Evolutionary conservation across 176 grass and related monocot genomes (phyloP).

Genomic region (Paspalum notatum): DNA sequence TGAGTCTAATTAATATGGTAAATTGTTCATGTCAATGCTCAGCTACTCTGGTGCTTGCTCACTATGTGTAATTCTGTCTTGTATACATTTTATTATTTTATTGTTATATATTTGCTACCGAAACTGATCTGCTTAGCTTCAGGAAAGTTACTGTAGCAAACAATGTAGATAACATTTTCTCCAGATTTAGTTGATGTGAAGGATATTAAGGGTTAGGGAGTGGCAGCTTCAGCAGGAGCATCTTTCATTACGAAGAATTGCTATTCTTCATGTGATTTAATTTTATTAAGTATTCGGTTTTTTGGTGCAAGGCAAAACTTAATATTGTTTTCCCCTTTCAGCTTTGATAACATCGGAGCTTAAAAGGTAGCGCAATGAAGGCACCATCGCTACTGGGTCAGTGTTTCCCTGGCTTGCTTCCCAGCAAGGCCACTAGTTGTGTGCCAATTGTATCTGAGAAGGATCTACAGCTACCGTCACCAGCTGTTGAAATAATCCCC

Average conservation of each 20-base stretch:
- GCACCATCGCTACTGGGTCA: slow-evolving; percentile 69
- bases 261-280: background rate
- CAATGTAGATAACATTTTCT: background rate
- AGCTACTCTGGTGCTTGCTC: background rate
- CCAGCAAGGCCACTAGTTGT: slow-evolving; percentile 56
- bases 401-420: slow-evolving; percentile 82
- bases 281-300: slow-evolving; percentile 8
- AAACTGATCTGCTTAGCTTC: background rate
- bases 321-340: slow-evolving; percentile 3
- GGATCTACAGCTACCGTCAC: slow-evolving; percentile 84
- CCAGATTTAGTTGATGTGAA: background rate
- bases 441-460: slow-evolving; percentile 80
- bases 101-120: background rate
- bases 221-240: background rate
- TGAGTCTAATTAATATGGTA: background rate
- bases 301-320: slow-evolving; percentile 13
- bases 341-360: slow-evolving; percentile 17
- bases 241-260: slow-evolving; percentile 14
- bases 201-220: background rate
- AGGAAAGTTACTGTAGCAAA: background rate
- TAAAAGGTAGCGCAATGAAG: slow-evolving; percentile 57
- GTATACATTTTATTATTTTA: background rate
- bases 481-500: slow-evolving; percentile 87
- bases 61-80: background rate
- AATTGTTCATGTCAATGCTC: background rate